These are phyloP conservation scores for Metschnikowia aberdeeniae DNA, from an alignment of 805 yeast species.

Conservation along the genomic window DNA sequence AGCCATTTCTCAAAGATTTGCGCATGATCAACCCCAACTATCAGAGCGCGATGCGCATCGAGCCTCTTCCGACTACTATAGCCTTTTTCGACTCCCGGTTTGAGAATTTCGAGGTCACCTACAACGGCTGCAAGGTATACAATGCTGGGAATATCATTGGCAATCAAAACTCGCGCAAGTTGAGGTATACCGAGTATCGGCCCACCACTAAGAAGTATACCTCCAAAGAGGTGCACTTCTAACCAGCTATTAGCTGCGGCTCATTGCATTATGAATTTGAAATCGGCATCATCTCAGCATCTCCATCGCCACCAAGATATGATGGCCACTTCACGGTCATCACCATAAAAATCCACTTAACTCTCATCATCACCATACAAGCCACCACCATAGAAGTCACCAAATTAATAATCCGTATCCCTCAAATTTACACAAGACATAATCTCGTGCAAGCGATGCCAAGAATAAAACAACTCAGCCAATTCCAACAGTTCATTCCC, in stretches of 20 bases:
- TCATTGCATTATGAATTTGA: background rate
- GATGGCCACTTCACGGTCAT: too few species aligned
- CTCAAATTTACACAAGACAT: too few species aligned
- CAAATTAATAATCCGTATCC: too few species aligned
- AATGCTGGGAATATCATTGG: constrained; percentile 57
- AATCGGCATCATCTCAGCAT: too few species aligned
- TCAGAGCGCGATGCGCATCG: constrained; percentile 64
- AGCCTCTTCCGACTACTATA: constrained; percentile 69
- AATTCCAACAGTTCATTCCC: too few species aligned
- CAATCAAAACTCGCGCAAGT: constrained; percentile 32
- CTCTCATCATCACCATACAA: too few species aligned
- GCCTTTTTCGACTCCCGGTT: constrained; percentile 69
- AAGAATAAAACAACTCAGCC: too few species aligned
- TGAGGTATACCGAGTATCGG: constrained; percentile 69
- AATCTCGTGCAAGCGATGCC: too few species aligned
- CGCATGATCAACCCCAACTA: constrained; percentile 67
- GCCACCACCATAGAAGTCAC: too few species aligned
- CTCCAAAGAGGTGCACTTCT: constrained; percentile 34
- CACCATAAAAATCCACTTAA: too few species aligned
- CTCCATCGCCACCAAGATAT: too few species aligned
- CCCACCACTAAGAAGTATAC: constrained; percentile 55
- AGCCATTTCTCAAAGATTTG: constrained; percentile 64
- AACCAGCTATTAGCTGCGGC: background rate
- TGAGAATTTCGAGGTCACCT: constrained; percentile 68
- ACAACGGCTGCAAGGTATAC: constrained; percentile 75